Evolutionary conservation across 805 yeast genomes (phyloP).

Genomic region (Ogataea zsoltii): DNA sequence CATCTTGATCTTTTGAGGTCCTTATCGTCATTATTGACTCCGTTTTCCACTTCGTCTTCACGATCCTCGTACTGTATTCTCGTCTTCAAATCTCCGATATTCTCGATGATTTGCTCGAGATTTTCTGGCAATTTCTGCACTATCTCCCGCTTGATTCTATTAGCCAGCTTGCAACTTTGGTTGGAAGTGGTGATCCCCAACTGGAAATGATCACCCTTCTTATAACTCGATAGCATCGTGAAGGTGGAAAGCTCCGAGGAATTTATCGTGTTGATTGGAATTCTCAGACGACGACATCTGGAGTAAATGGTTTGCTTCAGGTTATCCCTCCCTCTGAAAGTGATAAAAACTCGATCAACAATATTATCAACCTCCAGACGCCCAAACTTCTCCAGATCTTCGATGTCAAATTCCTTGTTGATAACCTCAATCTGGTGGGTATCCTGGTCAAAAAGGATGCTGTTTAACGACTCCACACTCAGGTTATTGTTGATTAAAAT

Average conservation of each 20-base stretch:
- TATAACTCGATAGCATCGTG: constrained; percentile 68
- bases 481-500: constrained; percentile 43
- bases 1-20: constrained; percentile 71
- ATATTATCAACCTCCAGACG: constrained; percentile 59
- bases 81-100: constrained; percentile 66
- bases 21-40: constrained; percentile 41
- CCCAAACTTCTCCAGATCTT: constrained; percentile 59
- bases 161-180: constrained; percentile 85
- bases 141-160: constrained; percentile 74
- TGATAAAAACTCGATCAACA: constrained; percentile 77
- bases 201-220: constrained; percentile 67
- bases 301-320: constrained; percentile 44
- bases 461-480: constrained; percentile 15
- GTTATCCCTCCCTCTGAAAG: constrained; percentile 32
- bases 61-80: constrained; percentile 55
- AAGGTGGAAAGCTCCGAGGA: constrained; percentile 72
- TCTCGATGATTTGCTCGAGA: constrained; percentile 65
- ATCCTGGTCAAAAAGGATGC: constrained; percentile 15
- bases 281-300: constrained; percentile 60
- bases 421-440: constrained; percentile 16
- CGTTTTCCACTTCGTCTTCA: constrained; percentile 22
- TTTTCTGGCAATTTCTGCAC: constrained; percentile 65
- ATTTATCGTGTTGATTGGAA: constrained; percentile 82
- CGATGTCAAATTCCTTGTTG: constrained; percentile 36
- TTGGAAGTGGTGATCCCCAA: constrained; percentile 84